phyloP scores from a whole-genome alignment of 139 green algal species.

The Micractinium sp. region DNA sequence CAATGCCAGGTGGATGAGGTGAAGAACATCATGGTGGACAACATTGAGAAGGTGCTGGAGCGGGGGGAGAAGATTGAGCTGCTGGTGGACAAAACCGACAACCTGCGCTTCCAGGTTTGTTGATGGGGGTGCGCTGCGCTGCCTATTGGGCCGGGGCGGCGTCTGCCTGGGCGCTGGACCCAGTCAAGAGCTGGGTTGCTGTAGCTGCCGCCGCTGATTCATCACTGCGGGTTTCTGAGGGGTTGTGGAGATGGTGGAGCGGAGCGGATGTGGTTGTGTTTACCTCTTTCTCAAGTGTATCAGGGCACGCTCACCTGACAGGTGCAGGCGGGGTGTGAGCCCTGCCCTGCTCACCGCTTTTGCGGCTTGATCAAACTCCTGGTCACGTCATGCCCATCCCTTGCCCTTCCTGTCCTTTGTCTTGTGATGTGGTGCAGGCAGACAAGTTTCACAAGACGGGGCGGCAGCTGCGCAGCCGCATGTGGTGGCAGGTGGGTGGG shows the following conservation, averaged over 20 bases:
- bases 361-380: too few species aligned
- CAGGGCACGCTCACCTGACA: too few species aligned
- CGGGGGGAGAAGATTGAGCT: slow-evolving; percentile 97
- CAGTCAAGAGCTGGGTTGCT: too few species aligned
- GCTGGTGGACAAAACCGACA: slow-evolving; percentile 97
- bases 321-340: too few species aligned
- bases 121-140: too few species aligned
- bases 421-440: slow-evolving; percentile 64
- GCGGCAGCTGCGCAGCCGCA: slow-evolving; percentile 79
- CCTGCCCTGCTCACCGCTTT: too few species aligned
- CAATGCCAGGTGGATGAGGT: slow-evolving; percentile 89
- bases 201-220: too few species aligned
- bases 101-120: slow-evolving; percentile 87
- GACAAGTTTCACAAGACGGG: slow-evolving; percentile 92
- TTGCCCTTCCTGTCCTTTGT: background rate
- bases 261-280: background rate
- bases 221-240: too few species aligned
- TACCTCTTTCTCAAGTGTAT: too few species aligned
- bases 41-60: slow-evolving; percentile 97
- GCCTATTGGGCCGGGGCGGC: too few species aligned
- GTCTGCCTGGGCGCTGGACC: too few species aligned
- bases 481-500: slow-evolving; percentile 81
- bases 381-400: background rate
- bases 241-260: too few species aligned
- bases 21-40: slow-evolving; percentile 98